Evolutionary conservation across 2,329 filamentous ascomycete species (phyloP).

Genomic region (Aspergillus novoparasiticus): DNA sequence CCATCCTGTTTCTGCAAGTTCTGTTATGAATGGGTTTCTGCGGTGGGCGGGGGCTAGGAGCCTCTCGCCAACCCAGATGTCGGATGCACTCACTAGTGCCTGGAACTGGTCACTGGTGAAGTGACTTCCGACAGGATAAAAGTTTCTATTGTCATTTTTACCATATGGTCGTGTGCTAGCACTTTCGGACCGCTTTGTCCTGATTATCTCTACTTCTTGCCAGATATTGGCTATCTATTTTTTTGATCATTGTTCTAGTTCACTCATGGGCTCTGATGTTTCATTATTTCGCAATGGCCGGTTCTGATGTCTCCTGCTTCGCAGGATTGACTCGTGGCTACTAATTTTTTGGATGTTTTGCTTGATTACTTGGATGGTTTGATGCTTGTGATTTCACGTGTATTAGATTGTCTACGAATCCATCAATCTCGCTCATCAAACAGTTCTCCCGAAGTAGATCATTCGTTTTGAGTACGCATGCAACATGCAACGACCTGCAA

Average conservation of each 20-base stretch:
- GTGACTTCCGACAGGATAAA: constrained; percentile 30
- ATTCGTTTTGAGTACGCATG: neutral
- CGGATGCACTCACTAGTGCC: constrained; percentile 27
- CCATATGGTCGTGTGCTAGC: neutral
- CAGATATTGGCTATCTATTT: neutral
- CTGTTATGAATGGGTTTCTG: constrained; percentile 26
- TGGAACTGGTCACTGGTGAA: constrained; percentile 15
- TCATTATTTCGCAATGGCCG: constrained; percentile 32
- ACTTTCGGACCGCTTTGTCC: neutral
- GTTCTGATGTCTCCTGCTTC: constrained; percentile 55
- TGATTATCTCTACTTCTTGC: neutral
- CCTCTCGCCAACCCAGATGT: constrained; percentile 30
- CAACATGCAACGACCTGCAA: neutral
- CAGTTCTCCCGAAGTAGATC: neutral
- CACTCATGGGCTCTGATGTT: constrained; percentile 11
- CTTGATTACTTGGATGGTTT: constrained; percentile 2
- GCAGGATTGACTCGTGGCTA: constrained; percentile 55
- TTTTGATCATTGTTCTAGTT: neutral
- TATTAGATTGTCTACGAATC: constrained; percentile 15
- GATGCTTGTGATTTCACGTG: constrained; percentile 6
- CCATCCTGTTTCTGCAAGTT: constrained; percentile 21
- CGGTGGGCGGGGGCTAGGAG: constrained; percentile 41
- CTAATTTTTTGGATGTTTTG: constrained; percentile 16
- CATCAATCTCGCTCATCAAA: neutral
- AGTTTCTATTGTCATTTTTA: constrained; percentile 29